Percentiles rank a stretch among this genome's conserved stretches.
phyloP scores from a whole-genome alignment of 2,329 filamentous ascomycete species.

The Arachnopeziza araneosa region DNA sequence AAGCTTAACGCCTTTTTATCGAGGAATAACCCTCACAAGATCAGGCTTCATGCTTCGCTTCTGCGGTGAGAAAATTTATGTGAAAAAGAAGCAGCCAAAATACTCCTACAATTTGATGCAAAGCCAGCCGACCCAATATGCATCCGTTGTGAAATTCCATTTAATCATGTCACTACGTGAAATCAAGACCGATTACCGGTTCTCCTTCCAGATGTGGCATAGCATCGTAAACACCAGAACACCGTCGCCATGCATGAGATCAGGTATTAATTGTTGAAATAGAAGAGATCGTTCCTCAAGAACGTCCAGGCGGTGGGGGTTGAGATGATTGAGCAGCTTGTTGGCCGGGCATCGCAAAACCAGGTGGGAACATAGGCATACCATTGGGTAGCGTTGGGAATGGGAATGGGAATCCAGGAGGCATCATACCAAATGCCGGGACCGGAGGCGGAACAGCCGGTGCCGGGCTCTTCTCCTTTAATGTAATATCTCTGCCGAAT shows the following conservation, averaged over 20 bases:
- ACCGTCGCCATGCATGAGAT: neutral
- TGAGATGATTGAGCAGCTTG: slow-evolving; percentile 24
- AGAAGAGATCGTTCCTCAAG: neutral
- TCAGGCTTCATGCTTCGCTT: neutral
- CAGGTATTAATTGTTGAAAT: neutral
- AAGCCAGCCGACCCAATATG: neutral
- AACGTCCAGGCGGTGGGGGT: slow-evolving; percentile 24
- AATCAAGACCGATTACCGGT: neutral
- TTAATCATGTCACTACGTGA: neutral
- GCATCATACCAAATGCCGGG: slow-evolving; percentile 21
- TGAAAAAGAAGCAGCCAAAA: neutral
- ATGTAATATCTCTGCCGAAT: slow-evolving; percentile 11
- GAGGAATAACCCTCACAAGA: neutral
- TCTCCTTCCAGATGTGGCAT: neutral
- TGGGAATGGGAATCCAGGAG: slow-evolving; percentile 33
- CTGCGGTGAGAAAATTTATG: neutral
- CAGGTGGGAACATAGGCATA: slow-evolving; percentile 45
- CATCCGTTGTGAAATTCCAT: neutral
- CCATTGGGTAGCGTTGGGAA: slow-evolving; percentile 42
- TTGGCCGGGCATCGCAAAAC: slow-evolving; percentile 34
- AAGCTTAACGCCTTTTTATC: neutral
- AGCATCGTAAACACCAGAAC: neutral
- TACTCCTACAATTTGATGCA: neutral
- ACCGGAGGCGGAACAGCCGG: slow-evolving; percentile 16
- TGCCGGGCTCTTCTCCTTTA: slow-evolving; percentile 8